Percentiles rank a stretch among this genome's conserved stretches.
These are phyloP conservation scores for Mortierella claussenii DNA, from an alignment of 192 early-diverging fungal genomes.

Conservation along the genomic window DNA sequence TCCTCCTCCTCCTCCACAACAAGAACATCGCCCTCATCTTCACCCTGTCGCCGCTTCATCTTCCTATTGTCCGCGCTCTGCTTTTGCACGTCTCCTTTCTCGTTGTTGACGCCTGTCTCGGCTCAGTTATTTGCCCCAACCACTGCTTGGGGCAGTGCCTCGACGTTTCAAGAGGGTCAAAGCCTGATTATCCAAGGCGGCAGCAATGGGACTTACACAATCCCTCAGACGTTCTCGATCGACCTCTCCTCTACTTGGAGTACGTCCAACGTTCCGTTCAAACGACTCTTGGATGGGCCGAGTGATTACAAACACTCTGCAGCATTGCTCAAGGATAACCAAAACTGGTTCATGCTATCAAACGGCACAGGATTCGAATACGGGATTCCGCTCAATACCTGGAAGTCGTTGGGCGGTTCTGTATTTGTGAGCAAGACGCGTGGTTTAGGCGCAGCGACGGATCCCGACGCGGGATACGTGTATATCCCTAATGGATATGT, in stretches of 20 bases:
- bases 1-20: not conserved
- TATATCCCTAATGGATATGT: not conserved
- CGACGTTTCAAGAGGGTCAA: constrained; percentile 10
- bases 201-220: constrained; percentile 5
- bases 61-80: not conserved
- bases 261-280: not conserved
- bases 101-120: not conserved
- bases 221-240: constrained; percentile 13
- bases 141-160: constrained; percentile 7
- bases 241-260: constrained; percentile 13
- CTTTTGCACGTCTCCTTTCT: not conserved
- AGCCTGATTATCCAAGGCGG: constrained; percentile 15
- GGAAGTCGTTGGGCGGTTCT: not conserved
- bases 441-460: not conserved
- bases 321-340: constrained; percentile 1
- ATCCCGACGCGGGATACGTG: not conserved
- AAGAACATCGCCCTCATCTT: not conserved
- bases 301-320: not conserved
- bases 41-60: not conserved
- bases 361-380: constrained; percentile 12
- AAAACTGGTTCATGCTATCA: constrained; percentile 16
- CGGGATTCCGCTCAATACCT: not conserved
- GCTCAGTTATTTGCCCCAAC: not conserved
- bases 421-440: not conserved
- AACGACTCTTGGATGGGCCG: not conserved